These are phyloP conservation scores for Paulownia fortunei DNA, from an alignment of 257 asterid genomes.

Conservation along the genomic window DNA sequence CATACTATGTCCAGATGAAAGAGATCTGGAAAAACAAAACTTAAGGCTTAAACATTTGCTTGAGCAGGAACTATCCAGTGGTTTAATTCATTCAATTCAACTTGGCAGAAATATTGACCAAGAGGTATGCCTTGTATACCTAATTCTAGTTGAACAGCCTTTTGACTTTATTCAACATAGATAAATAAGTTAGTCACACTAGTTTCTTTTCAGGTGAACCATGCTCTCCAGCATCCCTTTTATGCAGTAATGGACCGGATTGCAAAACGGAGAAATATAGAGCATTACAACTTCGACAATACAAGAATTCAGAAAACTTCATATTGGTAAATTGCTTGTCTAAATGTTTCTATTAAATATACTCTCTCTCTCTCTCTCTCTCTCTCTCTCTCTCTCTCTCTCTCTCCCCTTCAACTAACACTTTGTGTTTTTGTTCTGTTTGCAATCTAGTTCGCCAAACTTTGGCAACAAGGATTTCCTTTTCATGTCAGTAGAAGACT, in stretches of 20 bases:
- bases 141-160: constrained; percentile 8
- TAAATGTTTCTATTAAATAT: neutral
- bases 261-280: constrained; percentile 62
- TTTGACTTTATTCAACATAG: constrained; percentile 9
- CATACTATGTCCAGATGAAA: constrained; percentile 58
- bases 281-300: constrained; percentile 56
- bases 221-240: constrained; percentile 63
- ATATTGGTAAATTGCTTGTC: constrained; percentile 54
- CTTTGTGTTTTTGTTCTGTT: constrained; percentile 23
- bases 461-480: constrained; percentile 70
- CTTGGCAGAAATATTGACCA: constrained; percentile 45
- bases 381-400: neutral
- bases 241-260: constrained; percentile 67
- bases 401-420: neutral
- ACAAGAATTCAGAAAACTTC: constrained; percentile 77
- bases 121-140: constrained; percentile 58
- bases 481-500: constrained; percentile 71
- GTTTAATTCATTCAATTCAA: constrained; percentile 36
- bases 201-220: constrained; percentile 60
- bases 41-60: constrained; percentile 53
- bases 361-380: neutral
- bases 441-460: constrained; percentile 64
- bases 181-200: constrained; percentile 12
- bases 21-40: constrained; percentile 52
- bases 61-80: constrained; percentile 48